A percentile compares a stretch with the other conserved stretches of the same genome.
Evolutionary conservation across 163 green algal species (phyloP).

Genomic region (Chloromonas sp.): DNA sequence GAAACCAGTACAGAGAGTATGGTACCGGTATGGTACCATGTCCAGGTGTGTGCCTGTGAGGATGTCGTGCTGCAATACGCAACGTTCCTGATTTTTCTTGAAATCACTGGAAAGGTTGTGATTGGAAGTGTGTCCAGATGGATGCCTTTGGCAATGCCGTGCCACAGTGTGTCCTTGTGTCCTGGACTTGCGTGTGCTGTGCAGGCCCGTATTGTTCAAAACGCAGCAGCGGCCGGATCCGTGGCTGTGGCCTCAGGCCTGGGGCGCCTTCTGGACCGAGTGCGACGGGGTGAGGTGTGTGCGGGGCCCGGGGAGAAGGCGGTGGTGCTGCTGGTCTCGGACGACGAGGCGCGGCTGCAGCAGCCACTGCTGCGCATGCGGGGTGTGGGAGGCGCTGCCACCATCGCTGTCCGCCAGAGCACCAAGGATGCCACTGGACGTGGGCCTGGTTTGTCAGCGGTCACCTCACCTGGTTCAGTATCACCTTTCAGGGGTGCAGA

Average conservation of each 20-base stretch:
- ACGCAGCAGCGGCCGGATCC: background rate
- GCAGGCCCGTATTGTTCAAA: background rate
- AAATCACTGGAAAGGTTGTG: no score
- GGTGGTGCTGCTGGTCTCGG: background rate
- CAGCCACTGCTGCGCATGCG: constrained; percentile 1
- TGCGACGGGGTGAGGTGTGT: background rate
- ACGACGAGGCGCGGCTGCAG: background rate
- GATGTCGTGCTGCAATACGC: no score
- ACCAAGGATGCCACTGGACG: background rate
- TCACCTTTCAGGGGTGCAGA: background rate
- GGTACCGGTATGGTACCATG: no score
- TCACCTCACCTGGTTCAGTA: background rate
- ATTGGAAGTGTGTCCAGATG: background rate
- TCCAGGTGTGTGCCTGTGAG: no score
- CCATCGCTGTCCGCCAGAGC: background rate
- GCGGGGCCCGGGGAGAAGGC: background rate
- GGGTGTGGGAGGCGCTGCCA: background rate
- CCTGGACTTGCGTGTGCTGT: background rate
- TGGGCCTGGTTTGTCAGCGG: background rate
- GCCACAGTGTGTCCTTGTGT: background rate
- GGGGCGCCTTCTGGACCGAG: background rate
- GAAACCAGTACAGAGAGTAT: no score
- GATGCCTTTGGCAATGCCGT: background rate
- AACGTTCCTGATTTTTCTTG: no score
- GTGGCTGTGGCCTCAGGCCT: background rate